Evolutionary conservation across 176 grass and related monocot species (phyloP), one percentile per base, ranked within the genome.

Genomic region (Bonia amplexicaulis): DNA sequence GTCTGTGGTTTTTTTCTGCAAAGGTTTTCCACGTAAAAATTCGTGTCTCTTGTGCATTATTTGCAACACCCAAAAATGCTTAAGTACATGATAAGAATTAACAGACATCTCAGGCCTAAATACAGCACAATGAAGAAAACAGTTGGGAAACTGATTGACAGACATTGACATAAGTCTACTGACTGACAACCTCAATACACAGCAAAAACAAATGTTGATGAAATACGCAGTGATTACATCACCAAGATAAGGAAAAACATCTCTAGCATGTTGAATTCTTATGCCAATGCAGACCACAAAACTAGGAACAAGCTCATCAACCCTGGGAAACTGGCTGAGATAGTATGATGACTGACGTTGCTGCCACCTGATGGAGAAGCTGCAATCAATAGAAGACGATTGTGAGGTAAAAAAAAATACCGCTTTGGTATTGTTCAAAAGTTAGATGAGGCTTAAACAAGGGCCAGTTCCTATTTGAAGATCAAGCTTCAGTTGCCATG

Each of bases 171-270:
- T 12, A 40, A 62, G 17, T 85, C 53, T 81, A 53, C 17, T 69
- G n/a, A 45, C 73, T 19, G 16, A 16, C 79, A 26, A 52, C 0
- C 57, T 67, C 6, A 44, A 87, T 63, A 80, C 80, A 87, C 84
- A 83, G 29, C 80, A 90, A 87, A 90, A 87, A 87, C 60, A 48
- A 87, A 87, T 84, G 29, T 35, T 60, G 25, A 76, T 86, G 11
- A 60, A 22, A 26, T 6, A 63, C 22, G 65, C 55, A 61, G 9
- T 1, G 14, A 60, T 60, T 31, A 17, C 49, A 51, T 9, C 71
- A 37, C 41, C 79, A 66, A 48, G 29, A 83, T 74, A 67, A 31
- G 14, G n/a, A 4, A 75, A 10, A 85, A 7, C 3, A 46, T 59
- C 57, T 60, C 54, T 66, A 54, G 15, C 57, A 5, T 15, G 9